phyloP scores from a whole-genome alignment of 164 flowering plant genomes.

The Macadamia integrifolia region DNA sequence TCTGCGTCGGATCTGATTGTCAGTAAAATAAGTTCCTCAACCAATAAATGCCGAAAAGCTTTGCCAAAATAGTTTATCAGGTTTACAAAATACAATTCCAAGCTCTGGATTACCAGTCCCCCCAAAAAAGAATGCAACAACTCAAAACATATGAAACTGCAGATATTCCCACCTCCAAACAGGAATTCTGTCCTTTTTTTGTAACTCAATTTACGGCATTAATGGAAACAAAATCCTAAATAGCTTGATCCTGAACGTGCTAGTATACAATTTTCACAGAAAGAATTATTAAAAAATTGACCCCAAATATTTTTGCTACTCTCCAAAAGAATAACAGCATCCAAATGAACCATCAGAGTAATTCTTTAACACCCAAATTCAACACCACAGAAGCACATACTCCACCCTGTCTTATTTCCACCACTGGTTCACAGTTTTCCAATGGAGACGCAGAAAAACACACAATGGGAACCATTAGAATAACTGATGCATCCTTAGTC shows the following conservation, averaged over 20 bases:
- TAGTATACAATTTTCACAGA: slow-evolving; percentile 12
- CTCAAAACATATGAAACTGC: no score
- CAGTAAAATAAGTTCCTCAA: no score
- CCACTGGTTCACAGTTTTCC: neutral
- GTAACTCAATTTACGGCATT: neutral
- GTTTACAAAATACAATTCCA: no score
- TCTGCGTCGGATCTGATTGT: no score
- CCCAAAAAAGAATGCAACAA: no score
- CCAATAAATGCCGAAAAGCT: no score
- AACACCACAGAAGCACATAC: neutral
- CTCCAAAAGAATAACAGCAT: neutral
- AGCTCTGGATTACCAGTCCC: no score
- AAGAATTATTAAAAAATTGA: neutral
- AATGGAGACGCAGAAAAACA: neutral
- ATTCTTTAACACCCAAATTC: neutral
- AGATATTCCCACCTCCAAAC: no score
- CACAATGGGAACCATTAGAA: no score
- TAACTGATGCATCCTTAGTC: neutral
- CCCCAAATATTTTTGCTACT: neutral
- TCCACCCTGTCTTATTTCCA: neutral
- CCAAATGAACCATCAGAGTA: neutral
- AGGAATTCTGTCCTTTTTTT: neutral
- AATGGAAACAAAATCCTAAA: slow-evolving; percentile 3
- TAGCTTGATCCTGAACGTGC: slow-evolving; percentile 5
- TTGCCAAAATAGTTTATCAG: no score